A percentile compares a stretch with the other conserved stretches of the same genome.
phyloP scores from a whole-genome alignment of 2,329 filamentous ascomycete species.

The Phaeosphaeriaceae sp. region DNA sequence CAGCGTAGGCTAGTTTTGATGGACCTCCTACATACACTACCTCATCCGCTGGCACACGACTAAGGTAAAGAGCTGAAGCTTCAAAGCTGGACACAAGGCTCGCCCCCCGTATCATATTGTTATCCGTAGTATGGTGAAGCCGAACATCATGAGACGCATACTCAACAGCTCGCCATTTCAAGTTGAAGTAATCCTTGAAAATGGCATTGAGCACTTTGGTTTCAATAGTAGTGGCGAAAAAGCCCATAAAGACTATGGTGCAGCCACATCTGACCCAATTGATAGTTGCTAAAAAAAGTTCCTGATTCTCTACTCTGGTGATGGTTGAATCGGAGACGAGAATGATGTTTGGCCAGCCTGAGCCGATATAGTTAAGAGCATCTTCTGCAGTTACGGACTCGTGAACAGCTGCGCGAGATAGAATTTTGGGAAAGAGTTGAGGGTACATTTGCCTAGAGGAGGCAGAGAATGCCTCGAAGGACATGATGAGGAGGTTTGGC shows the following conservation, averaged over 20 bases:
- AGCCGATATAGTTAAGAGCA: constrained; percentile 25
- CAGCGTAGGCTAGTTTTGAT: constrained; percentile 18
- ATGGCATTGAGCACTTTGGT: constrained; percentile 14
- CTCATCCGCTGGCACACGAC: constrained; percentile 20
- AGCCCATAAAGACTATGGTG: constrained; percentile 30
- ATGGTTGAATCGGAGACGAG: constrained; percentile 30
- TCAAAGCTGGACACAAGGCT: constrained; percentile 18
- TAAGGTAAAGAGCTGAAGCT: constrained; percentile 23
- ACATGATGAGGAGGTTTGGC: constrained; percentile 32
- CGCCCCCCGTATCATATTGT: constrained; percentile 19
- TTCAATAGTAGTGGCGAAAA: constrained; percentile 22
- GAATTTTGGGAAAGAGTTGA: constrained; percentile 28
- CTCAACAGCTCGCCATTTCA: constrained; percentile 23
- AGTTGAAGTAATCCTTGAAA: constrained; percentile 24
- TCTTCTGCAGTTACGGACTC: constrained; percentile 31
- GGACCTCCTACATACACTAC: constrained; percentile 13
- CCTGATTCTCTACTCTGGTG: constrained; percentile 14
- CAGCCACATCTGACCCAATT: constrained; percentile 28
- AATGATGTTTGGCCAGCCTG: constrained; percentile 33
- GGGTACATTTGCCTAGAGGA: constrained; percentile 31
- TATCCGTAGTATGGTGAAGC: constrained; percentile 11
- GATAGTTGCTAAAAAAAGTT: constrained; percentile 18
- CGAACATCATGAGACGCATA: constrained; percentile 9
- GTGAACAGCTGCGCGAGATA: constrained; percentile 29
- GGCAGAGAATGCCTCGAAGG: constrained; percentile 32